Conservation (phyloP, 2,329 filamentous ascomycete genomes). For the Plectosphaerella sp. region DNA sequence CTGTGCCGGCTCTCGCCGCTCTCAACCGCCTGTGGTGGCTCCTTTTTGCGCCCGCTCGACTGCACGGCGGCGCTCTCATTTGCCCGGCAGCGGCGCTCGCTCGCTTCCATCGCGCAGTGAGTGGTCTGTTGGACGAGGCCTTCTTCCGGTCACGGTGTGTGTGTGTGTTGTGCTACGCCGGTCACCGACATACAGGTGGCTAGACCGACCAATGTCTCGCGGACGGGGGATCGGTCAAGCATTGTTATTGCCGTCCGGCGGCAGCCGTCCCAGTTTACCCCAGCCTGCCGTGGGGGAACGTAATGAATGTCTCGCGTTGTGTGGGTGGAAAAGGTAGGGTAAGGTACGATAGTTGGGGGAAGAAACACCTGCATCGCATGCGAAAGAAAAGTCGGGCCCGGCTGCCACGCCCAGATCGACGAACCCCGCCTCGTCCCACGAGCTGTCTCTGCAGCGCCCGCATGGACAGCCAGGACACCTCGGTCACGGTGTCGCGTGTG, state of each 20-base stretch:
- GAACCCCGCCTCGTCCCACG: conserved; percentile 7
- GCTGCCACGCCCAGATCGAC: not conserved
- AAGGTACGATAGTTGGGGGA: not conserved
- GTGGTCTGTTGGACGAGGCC: too few species aligned
- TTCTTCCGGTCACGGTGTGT: too few species aligned
- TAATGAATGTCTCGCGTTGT: not conserved
- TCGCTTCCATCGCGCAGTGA: too few species aligned
- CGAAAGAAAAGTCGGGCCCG: too few species aligned
- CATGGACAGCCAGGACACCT: not conserved
- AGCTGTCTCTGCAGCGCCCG: not conserved
- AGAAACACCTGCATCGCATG: too few species aligned
- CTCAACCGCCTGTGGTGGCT: not conserved
- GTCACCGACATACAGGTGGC: too few species aligned
- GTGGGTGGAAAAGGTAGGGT: not conserved
- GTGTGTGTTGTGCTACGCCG: too few species aligned
- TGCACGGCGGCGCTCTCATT: conserved; percentile 10
- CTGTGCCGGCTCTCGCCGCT: conserved; percentile 10
- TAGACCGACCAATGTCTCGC: too few species aligned
- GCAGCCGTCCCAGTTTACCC: not conserved
- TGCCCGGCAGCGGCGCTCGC: conserved; percentile 2
- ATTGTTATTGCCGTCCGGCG: too few species aligned
- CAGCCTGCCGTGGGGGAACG: not conserved
- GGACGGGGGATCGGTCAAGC: too few species aligned
- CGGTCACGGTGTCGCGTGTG: too few species aligned
- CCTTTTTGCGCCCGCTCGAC: conserved; percentile 12